These are phyloP conservation scores for Posidonia oceanica DNA, from an alignment of 116 monocot species.

Conservation along the genomic window DNA sequence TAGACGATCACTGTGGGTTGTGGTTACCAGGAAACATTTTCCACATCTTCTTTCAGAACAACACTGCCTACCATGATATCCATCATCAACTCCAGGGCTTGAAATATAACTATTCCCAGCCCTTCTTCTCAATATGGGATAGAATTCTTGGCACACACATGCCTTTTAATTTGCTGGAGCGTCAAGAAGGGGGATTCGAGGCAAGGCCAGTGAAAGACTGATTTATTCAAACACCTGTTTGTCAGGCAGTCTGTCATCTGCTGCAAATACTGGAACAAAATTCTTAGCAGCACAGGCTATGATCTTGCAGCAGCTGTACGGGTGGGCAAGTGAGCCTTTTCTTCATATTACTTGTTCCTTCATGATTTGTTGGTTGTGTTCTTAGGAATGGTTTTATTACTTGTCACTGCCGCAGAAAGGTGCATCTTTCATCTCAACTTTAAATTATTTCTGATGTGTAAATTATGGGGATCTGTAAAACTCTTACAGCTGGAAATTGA, in stretches of 20 bases:
- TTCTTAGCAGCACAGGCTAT: not conserved
- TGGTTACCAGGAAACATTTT: constrained; percentile 68
- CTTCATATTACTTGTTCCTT: not conserved
- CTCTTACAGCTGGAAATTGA: not conserved
- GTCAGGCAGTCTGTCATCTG: too few relatives aligned
- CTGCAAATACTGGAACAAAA: too few relatives aligned
- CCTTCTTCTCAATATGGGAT: constrained; percentile 82
- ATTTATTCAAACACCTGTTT: not conserved
- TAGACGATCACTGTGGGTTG: constrained; percentile 85
- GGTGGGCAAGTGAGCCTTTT: not conserved
- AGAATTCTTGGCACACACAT: constrained; percentile 64
- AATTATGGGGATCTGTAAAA: not conserved
- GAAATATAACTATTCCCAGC: constrained; percentile 85
- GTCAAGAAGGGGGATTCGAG: constrained; percentile 61
- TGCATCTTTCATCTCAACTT: not conserved
- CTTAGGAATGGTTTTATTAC: not conserved
- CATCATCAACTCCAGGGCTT: constrained; percentile 85
- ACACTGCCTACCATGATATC: constrained; percentile 88
- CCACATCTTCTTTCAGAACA: constrained; percentile 70
- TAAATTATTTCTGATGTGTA: constrained; percentile 1
- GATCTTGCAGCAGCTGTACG: not conserved
- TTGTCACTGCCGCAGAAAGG: not conserved
- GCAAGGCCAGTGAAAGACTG: constrained; percentile 48
- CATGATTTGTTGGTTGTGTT: not conserved
- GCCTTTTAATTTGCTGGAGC: constrained; percentile 41